A percentile compares a stretch with the other conserved stretches of the same genome.
phyloP scores from a whole-genome alignment of 306 rosid species.

The Malus sieversii region DNA sequence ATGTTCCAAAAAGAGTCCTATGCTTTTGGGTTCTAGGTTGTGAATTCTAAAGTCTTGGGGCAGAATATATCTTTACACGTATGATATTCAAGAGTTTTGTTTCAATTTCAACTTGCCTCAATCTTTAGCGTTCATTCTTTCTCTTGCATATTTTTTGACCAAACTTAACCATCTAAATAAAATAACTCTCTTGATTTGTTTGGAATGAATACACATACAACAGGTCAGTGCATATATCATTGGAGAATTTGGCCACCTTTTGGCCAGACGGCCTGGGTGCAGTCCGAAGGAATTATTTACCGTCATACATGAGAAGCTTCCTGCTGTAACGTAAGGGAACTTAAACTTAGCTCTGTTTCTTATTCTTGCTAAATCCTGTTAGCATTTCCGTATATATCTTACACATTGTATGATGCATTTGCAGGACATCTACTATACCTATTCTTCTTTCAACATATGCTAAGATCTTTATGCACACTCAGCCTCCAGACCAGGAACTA shows the following conservation, averaged over 20 bases:
- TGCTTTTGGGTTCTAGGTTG: neutral
- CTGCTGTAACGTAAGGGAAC: constrained; percentile 80
- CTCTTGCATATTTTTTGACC: neutral
- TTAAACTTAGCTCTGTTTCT: constrained; percentile 5
- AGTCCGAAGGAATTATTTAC: constrained; percentile 78
- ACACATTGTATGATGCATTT: constrained; percentile 24
- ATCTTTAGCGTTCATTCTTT: neutral
- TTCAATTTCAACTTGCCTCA: neutral
- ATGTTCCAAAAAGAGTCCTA: neutral
- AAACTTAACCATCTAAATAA: neutral
- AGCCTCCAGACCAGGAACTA: constrained; percentile 93
- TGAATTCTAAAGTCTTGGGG: neutral
- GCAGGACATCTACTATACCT: constrained; percentile 78
- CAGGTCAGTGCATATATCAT: constrained; percentile 97
- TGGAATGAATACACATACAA: constrained; percentile 26
- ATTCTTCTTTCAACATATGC: constrained; percentile 97
- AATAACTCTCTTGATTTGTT: neutral
- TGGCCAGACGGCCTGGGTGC: constrained; percentile 88
- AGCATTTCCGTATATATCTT: constrained; percentile 16
- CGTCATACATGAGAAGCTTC: constrained; percentile 95
- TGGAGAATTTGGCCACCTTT: constrained; percentile 98
- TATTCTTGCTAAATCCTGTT: neutral
- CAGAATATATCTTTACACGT: neutral
- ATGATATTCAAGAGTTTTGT: neutral
- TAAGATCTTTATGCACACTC: constrained; percentile 93